Percentiles rank a stretch among this genome's conserved stretches.
These are phyloP conservation scores for Leptographium galeiforme DNA, from an alignment of 2,329 filamentous ascomycete genomes.

Conservation along the genomic window DNA sequence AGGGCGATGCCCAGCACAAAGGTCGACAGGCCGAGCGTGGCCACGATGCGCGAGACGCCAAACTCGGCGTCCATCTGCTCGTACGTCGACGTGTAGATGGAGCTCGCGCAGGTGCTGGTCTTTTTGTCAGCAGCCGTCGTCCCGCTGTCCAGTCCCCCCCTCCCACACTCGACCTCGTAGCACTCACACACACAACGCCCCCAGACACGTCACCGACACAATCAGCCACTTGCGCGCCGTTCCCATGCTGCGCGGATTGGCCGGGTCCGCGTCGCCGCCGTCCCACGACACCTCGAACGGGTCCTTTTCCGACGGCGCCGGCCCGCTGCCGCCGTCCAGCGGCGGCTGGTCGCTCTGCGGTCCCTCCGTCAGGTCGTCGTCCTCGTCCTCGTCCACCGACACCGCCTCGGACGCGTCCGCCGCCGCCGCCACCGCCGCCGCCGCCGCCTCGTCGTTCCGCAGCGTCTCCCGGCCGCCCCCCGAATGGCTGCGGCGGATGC, in stretches of 20 bases:
- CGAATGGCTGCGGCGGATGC: not conserved
- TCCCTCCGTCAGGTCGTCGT: not conserved
- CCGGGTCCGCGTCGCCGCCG: conserved; percentile 53
- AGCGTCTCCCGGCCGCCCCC: not conserved
- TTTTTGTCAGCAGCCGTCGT: too few species aligned
- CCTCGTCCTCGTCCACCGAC: not conserved
- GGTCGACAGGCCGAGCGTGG: conserved; percentile 65
- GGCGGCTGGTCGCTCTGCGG: not conserved
- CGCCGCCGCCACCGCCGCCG: not conserved
- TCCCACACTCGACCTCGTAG: too few species aligned
- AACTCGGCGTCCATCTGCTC: conserved; percentile 64
- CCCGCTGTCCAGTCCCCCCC: too few species aligned
- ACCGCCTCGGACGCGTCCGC: not conserved
- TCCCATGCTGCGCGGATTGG: conserved; percentile 59
- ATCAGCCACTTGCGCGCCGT: conserved; percentile 65
- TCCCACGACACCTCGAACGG: conserved; percentile 64
- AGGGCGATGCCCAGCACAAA: conserved; percentile 66
- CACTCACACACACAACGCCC: conserved; percentile 76
- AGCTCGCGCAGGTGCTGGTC: conserved; percentile 49
- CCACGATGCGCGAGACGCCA: conserved; percentile 53
- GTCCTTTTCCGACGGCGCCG: conserved; percentile 18
- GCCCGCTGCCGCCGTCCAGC: not conserved
- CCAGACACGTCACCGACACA: conserved; percentile 57
- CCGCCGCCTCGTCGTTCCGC: not conserved
- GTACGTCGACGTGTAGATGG: conserved; percentile 82